These are phyloP conservation scores for Pyronema domesticum DNA, from an alignment of 495 filamentous ascomycete species.

Conservation along the genomic window DNA sequence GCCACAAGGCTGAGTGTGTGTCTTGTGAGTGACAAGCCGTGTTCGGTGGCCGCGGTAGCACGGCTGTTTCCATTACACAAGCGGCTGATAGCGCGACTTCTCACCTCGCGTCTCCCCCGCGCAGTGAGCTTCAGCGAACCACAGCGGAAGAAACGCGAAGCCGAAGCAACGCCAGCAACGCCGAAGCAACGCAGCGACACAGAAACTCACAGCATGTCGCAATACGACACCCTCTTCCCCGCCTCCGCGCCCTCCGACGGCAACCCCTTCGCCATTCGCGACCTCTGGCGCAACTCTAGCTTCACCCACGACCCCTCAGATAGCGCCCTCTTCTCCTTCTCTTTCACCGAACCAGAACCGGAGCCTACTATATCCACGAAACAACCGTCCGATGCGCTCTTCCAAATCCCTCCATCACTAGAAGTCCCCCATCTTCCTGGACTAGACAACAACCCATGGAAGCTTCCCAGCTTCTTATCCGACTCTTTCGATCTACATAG, in stretches of 20 bases:
- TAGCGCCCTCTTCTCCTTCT: conserved; percentile 11
- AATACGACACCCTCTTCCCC: neutral
- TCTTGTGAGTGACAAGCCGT: too few species aligned
- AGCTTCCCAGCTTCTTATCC: neutral
- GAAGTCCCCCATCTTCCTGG: neutral
- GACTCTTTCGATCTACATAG: neutral
- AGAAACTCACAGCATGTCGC: neutral
- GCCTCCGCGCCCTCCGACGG: conserved; percentile 11
- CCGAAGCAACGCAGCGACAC: too few species aligned
- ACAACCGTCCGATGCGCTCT: neutral
- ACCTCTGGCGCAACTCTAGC: conserved; percentile 40
- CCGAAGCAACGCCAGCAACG: too few species aligned
- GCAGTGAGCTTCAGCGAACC: too few species aligned
- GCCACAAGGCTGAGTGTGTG: too few species aligned
- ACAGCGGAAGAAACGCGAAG: too few species aligned
- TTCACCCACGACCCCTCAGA: conserved; percentile 21
- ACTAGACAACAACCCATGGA: neutral
- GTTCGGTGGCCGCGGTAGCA: too few species aligned
- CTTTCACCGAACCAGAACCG: neutral
- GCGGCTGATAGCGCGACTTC: too few species aligned
- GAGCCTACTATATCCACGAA: neutral
- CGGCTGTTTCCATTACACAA: too few species aligned
- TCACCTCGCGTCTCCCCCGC: too few species aligned
- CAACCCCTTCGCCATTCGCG: conserved; percentile 54
- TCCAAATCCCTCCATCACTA: conserved; percentile 6